Conservation (phyloP, 2,329 filamentous ascomycete genomes). For the Orbilia quercus region DNA sequence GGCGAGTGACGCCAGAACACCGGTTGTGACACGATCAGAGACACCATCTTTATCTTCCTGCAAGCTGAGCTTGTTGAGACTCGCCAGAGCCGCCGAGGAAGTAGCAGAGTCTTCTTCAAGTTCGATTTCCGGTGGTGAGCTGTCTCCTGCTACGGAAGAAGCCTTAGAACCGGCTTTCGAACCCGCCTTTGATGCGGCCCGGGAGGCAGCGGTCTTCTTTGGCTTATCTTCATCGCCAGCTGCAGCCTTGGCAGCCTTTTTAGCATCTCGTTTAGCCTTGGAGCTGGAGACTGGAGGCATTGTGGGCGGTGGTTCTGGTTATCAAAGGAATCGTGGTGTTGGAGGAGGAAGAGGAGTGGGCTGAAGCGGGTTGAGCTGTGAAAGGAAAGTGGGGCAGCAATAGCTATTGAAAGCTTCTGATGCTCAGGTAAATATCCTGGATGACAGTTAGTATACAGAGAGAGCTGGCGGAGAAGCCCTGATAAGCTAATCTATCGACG, state of each 20-base stretch:
- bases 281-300: slow-evolving; percentile 74
- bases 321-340: slow-evolving; percentile 10
- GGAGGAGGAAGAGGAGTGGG: background rate
- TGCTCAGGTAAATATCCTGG: slow-evolving; percentile 1
- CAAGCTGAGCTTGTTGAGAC: slow-evolving; percentile 85
- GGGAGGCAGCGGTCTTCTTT: slow-evolving; percentile 79
- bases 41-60: slow-evolving; percentile 97
- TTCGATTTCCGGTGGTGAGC: slow-evolving; percentile 72
- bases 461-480: slow-evolving; percentile 3
- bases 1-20: slow-evolving; percentile 86
- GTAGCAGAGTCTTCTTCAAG: slow-evolving; percentile 72
- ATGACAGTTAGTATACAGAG: background rate
- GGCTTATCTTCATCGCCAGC: slow-evolving; percentile 73
- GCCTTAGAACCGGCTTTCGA: slow-evolving; percentile 73
- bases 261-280: slow-evolving; percentile 76
- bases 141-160: slow-evolving; percentile 77
- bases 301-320: slow-evolving; percentile 54
- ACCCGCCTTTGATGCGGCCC: slow-evolving; percentile 75
- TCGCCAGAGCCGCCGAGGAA: slow-evolving; percentile 77
- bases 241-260: slow-evolving; percentile 64
- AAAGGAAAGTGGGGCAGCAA: slow-evolving; percentile 30
- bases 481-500: slow-evolving; percentile 2
- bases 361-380: slow-evolving; percentile 26
- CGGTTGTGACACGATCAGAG: slow-evolving; percentile 97
- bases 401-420: slow-evolving; percentile 21